Percentiles rank a stretch among this genome's conserved stretches.
phyloP scores from a whole-genome alignment of 305 asterid species.

The Fraxinus angustifolia region DNA sequence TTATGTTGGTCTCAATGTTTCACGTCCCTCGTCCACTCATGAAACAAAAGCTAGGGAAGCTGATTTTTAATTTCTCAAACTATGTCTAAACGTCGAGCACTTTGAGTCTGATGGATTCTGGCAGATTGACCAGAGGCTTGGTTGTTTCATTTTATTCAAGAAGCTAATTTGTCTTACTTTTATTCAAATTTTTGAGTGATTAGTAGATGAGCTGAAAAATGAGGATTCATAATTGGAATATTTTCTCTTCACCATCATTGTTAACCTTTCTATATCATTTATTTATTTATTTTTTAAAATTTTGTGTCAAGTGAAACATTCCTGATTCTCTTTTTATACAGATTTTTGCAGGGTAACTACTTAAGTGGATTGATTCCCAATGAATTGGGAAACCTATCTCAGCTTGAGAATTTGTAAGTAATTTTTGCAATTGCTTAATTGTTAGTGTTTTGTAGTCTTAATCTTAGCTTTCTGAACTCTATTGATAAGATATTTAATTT shows the following conservation, averaged over 20 bases:
- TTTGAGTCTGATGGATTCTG: constrained; percentile 13
- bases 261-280: neutral
- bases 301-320: constrained; percentile 12
- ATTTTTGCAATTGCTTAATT: constrained; percentile 15
- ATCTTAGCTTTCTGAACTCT: constrained; percentile 9
- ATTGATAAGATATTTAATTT: constrained; percentile 10
- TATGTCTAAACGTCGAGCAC: constrained; percentile 8
- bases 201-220: constrained; percentile 15
- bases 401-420: constrained; percentile 76
- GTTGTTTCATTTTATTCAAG: constrained; percentile 5
- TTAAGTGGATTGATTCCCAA: constrained; percentile 79
- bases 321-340: constrained; percentile 37
- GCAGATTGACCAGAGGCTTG: constrained; percentile 5
- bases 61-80: constrained; percentile 3
- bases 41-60: constrained; percentile 12
- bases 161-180: constrained; percentile 9
- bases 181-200: constrained; percentile 2
- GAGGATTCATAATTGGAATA: neutral
- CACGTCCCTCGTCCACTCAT: neutral
- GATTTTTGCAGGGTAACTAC: constrained; percentile 94
- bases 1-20: constrained; percentile 4
- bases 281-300: constrained; percentile 1
- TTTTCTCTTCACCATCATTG: constrained; percentile 14
- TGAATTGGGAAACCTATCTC: constrained; percentile 77
- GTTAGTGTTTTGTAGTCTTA: constrained; percentile 11